These are phyloP conservation scores for Bidens hawaiensis DNA, from an alignment of 140 eudicot genomes.

Conservation along the genomic window DNA sequence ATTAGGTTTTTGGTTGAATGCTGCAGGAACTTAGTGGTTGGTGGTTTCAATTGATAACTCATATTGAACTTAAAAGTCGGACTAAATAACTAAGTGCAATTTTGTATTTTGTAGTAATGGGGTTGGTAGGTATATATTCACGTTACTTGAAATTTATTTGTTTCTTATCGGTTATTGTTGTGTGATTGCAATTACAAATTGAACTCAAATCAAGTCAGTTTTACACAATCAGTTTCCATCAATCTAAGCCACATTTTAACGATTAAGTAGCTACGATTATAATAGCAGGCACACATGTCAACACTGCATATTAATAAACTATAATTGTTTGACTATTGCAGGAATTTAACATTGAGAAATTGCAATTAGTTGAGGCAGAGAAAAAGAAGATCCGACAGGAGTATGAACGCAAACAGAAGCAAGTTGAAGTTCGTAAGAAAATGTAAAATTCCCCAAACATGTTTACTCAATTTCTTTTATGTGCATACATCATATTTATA, in stretches of 20 bases:
- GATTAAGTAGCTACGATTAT: neutral
- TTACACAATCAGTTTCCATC: neutral
- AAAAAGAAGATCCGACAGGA: conserved; percentile 96
- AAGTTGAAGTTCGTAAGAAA: conserved; percentile 88
- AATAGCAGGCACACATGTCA: neutral
- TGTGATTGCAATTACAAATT: neutral
- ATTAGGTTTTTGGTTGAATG: neutral
- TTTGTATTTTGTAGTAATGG: neutral
- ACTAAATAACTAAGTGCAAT: neutral
- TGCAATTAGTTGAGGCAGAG: conserved; percentile 96
- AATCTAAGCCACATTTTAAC: neutral
- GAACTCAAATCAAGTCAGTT: neutral
- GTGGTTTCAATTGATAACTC: conserved; percentile 1
- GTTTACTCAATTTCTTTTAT: neutral
- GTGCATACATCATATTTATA: neutral
- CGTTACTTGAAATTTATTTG: neutral
- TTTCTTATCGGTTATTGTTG: conserved; percentile 7
- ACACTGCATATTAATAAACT: neutral
- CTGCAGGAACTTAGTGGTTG: conserved; percentile 10
- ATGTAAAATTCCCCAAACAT: conserved; percentile 37
- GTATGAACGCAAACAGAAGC: conserved; percentile 96
- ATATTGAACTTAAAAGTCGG: neutral
- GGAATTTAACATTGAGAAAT: conserved; percentile 96
- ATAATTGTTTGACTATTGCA: conserved; percentile 19
- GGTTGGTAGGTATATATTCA: conserved; percentile 6